These are phyloP conservation scores for Candida morakotiae DNA, from an alignment of 805 yeast genomes.

Conservation along the genomic window DNA sequence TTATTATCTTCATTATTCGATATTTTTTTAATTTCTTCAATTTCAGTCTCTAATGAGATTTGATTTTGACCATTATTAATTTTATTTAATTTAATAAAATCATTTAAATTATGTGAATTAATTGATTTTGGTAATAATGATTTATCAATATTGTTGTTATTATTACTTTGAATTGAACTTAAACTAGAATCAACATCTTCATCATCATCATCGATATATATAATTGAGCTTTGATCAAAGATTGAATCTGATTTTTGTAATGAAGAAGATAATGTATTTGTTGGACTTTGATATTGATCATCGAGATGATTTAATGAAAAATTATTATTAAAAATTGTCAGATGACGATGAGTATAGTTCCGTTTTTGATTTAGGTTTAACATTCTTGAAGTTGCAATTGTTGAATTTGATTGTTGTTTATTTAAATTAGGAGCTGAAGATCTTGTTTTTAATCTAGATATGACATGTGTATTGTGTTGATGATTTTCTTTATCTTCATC, in stretches of 20 bases:
- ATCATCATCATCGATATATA: conserved; percentile 14
- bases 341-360: conserved; percentile 1
- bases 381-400: conserved; percentile 1
- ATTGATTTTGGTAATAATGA: conserved; percentile 12
- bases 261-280: not conserved
- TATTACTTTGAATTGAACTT: not conserved
- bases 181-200: conserved; percentile 10
- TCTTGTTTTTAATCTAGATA: conserved; percentile 12
- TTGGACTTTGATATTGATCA: conserved; percentile 2
- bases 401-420: conserved; percentile 1
- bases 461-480: too few species aligned
- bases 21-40: conserved; percentile 12
- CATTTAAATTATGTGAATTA: conserved; percentile 14
- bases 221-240: conserved; percentile 14
- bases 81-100: conserved; percentile 13
- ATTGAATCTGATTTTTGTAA: conserved; percentile 5
- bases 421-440: conserved; percentile 21
- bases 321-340: conserved; percentile 2
- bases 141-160: not conserved
- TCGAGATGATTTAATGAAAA: not conserved
- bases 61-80: conserved; percentile 12
- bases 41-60: conserved; percentile 19
- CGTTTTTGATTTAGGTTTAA: not conserved
- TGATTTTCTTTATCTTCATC: conserved; percentile 7
- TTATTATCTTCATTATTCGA: not conserved